A percentile compares a stretch with the other conserved stretches of the same genome.
These are phyloP conservation scores for Harringtonia lauricola DNA, from an alignment of 2,329 filamentous ascomycete species.

Conservation along the genomic window DNA sequence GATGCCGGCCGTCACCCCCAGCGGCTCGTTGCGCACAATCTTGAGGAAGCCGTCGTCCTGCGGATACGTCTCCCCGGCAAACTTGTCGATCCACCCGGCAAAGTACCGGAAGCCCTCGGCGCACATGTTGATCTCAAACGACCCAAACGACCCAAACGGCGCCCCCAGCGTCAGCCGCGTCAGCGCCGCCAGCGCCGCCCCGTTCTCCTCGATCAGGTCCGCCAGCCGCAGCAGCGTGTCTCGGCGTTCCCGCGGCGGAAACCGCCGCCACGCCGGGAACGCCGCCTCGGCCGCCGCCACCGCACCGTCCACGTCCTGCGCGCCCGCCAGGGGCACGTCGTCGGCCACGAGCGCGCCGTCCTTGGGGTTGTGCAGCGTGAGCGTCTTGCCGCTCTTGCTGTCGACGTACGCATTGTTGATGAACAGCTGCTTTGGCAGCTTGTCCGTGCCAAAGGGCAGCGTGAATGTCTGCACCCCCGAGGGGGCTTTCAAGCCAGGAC, in stretches of 20 bases:
- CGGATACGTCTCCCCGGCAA: slow-evolving; percentile 23
- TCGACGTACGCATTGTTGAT: too few species aligned
- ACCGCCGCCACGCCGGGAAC: not conserved
- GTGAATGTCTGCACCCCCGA: too few species aligned
- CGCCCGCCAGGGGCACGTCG: not conserved
- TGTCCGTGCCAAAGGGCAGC: too few species aligned
- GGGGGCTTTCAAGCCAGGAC: too few species aligned
- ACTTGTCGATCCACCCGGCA: slow-evolving; percentile 27
- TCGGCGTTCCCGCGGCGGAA: not conserved
- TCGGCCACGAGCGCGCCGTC: not conserved
- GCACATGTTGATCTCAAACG: not conserved
- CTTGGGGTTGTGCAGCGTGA: slow-evolving; percentile 1
- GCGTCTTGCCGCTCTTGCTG: too few species aligned
- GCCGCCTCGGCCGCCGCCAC: slow-evolving; percentile 1
- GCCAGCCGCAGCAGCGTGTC: not conserved
- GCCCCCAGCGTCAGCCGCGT: too few species aligned
- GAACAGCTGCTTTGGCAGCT: too few species aligned
- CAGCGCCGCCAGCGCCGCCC: not conserved
- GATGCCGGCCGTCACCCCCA: slow-evolving; percentile 19
- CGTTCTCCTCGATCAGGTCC: not conserved
- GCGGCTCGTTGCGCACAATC: slow-evolving; percentile 22
- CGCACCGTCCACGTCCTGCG: not conserved
- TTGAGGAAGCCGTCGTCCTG: slow-evolving; percentile 21
- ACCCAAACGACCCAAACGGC: not conserved
- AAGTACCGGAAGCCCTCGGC: not conserved